Evolutionary conservation across 2,329 filamentous ascomycete genomes (phyloP).

Genomic region (Aschersonia sp.): DNA sequence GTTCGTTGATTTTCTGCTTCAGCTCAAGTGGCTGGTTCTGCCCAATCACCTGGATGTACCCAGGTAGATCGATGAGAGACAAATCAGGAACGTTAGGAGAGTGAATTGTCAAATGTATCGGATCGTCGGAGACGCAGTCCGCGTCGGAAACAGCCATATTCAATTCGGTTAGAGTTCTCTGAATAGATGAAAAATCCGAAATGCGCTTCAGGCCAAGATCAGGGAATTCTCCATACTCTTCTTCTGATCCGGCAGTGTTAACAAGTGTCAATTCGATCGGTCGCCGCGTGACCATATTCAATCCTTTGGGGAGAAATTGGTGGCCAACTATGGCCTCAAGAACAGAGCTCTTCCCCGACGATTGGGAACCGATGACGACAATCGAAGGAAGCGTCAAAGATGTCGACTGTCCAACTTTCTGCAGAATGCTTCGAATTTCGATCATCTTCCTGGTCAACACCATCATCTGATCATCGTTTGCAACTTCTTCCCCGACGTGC

Average conservation of each 20-base stretch:
- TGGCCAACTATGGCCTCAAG: conserved; percentile 94
- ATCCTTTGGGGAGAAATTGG: conserved; percentile 94
- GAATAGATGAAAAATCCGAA: conserved; percentile 82
- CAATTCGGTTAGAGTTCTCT: conserved; percentile 84
- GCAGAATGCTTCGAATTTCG: conserved; percentile 84
- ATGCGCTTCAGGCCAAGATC: conserved; percentile 80
- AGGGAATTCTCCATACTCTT: conserved; percentile 93
- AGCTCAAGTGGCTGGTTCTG: conserved; percentile 80
- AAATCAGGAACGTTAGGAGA: conserved; percentile 91
- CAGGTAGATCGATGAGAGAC: conserved; percentile 88
- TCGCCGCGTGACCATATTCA: conserved; percentile 92
- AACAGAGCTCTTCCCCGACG: conserved; percentile 94
- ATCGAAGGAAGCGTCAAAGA: conserved; percentile 85
- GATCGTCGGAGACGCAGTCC: conserved; percentile 91
- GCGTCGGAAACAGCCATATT: conserved; percentile 83
- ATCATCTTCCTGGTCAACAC: conserved; percentile 98
- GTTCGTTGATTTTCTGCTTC: conserved; percentile 88
- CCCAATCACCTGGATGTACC: conserved; percentile 92
- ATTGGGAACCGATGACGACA: conserved; percentile 97
- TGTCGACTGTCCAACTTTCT: conserved; percentile 83
- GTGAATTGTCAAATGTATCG: conserved; percentile 89
- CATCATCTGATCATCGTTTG: conserved; percentile 98
- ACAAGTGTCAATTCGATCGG: conserved; percentile 93
- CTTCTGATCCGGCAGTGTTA: conserved; percentile 75
- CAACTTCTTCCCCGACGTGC: conserved; percentile 47